phyloP scores from a whole-genome alignment of 2,329 filamentous ascomycete species.

The Penicillium vulpinum region DNA sequence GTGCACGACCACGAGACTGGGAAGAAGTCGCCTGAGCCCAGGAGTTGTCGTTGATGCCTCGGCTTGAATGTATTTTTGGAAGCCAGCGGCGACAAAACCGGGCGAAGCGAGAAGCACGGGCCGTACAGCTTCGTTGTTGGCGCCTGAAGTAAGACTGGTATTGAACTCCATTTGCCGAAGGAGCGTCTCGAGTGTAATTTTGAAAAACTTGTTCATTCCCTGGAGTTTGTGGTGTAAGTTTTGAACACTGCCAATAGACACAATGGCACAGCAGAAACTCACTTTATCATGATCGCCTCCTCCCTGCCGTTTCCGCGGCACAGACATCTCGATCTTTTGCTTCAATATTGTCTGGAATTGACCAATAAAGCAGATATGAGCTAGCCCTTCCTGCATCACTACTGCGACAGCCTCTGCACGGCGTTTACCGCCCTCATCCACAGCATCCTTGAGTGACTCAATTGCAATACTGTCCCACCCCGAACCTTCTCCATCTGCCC shows the following conservation, averaged over 20 bases:
- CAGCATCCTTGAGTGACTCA: conserved; percentile 73
- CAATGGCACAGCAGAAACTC: not conserved
- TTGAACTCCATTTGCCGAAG: conserved; percentile 75
- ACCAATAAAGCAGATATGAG: conserved; percentile 54
- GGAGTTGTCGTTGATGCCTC: conserved; percentile 62
- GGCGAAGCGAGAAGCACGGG: conserved; percentile 85
- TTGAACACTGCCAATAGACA: not conserved
- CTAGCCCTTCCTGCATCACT: conserved; percentile 77
- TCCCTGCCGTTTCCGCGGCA: conserved; percentile 50
- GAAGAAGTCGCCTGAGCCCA: conserved; percentile 67
- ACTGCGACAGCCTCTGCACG: conserved; percentile 84
- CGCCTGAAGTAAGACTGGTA: conserved; percentile 40
- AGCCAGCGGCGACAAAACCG: conserved; percentile 79
- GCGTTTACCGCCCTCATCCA: conserved; percentile 67
- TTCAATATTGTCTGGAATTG: conserved; percentile 52
- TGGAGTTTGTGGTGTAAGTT: conserved; percentile 30
- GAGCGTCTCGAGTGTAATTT: conserved; percentile 72
- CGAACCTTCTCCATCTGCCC: conserved; percentile 41
- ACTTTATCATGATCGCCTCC: conserved; percentile 53
- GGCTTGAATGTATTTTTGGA: conserved; percentile 70
- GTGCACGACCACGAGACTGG: conserved; percentile 68
- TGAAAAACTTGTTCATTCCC: conserved; percentile 75
- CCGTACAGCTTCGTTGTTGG: conserved; percentile 37
- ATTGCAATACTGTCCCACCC: conserved; percentile 90
- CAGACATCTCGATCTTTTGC: conserved; percentile 50